Base-by-base conservation (phyloP, 1,284 basidiomycete species). In the Irpex lacteus region DNA sequence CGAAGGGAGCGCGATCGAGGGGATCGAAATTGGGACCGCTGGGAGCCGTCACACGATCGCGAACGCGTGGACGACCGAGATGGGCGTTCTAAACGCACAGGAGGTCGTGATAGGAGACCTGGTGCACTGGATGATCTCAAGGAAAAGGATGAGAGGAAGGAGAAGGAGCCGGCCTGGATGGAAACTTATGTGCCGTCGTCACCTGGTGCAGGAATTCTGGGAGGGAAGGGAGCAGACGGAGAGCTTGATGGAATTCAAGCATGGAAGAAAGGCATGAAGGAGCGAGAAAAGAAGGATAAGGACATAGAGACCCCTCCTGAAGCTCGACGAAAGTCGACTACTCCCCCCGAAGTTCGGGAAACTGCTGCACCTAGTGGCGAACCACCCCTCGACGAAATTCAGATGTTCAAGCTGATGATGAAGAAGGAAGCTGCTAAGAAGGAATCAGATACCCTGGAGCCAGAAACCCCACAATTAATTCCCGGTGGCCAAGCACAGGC, bases 101-200 rank as follows among this genome's bases (percentile, higher is more conserved):
- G 78, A 68, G 86, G 82, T 58, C 86, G 87, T 55, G 90, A 92
- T 57, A 82, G 82, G 66, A 84, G 85, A 64, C 65, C 74, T 53
- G 81, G 76, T 13, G 71, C 73, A 61, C 74, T 72, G 47, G 88
- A 89, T 37, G 88, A 89, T 60, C 76, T 74, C 19, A 84, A 82
- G 70, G 85, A 85, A 50, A 80, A 80, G 64, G 86, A 85, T 63
- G 82, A 84, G 55, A 78, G 75, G 58, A 77, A 79, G 56, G 91
- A 92, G 78, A 93, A 89, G 70, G 91, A 94, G 72, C 94, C 93
- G 19, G 93, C 93, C 15, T 95, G 93, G 93, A 94, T 95, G 91
- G 92, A 93, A 68, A 88, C 91, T n/a, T 93, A 94, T 71, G 82
- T 91, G 66, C 88, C 90, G 2, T 79, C 76, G 53, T 80, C 81